Evolutionary conservation across 768 basidiomycete species (phyloP).

Genomic region (Trametes villosa): DNA sequence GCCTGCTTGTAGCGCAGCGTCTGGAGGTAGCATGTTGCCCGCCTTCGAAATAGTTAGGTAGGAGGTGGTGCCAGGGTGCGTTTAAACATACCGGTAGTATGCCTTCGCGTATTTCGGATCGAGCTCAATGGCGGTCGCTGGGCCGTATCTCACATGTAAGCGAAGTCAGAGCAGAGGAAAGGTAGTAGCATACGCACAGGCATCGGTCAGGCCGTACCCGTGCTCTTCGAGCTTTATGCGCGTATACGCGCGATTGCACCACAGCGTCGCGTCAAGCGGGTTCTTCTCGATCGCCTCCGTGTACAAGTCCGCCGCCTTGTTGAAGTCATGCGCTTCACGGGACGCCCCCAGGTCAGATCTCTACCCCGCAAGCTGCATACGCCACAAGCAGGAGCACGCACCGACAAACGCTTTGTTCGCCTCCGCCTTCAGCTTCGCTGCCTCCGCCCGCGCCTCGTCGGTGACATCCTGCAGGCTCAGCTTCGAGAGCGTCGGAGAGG

Average conservation of each 20-base stretch:
- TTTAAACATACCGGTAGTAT: slow-evolving; percentile 67
- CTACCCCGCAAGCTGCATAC: not conserved
- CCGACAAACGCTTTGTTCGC: slow-evolving; percentile 89
- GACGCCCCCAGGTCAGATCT: not conserved
- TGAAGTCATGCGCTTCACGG: slow-evolving; percentile 71
- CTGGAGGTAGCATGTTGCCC: slow-evolving; percentile 90
- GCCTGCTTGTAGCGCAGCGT: slow-evolving; percentile 87
- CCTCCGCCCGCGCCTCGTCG: slow-evolving; percentile 70
- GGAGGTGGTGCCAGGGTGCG: not conserved
- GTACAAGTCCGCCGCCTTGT: slow-evolving; percentile 77
- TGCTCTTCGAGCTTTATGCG: slow-evolving; percentile 93
- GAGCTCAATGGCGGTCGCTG: slow-evolving; percentile 83
- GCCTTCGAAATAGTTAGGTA: slow-evolving; percentile 45
- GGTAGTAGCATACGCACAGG: slow-evolving; percentile 57
- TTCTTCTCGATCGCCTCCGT: slow-evolving; percentile 85
- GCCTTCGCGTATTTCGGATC: slow-evolving; percentile 92
- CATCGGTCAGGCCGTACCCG: slow-evolving; percentile 89
- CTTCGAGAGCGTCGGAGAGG: slow-evolving; percentile 61
- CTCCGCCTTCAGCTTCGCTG: slow-evolving; percentile 73
- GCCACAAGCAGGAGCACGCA: slow-evolving; percentile 38
- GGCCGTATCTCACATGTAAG: not conserved
- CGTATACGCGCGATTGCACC: slow-evolving; percentile 93
- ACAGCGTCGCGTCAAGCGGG: slow-evolving; percentile 85
- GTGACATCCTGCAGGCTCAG: slow-evolving; percentile 62
- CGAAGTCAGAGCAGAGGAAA: not conserved